Base-by-base conservation (phyloP, 768 basidiomycete species). In the Gymnopilus junonius region DNA sequence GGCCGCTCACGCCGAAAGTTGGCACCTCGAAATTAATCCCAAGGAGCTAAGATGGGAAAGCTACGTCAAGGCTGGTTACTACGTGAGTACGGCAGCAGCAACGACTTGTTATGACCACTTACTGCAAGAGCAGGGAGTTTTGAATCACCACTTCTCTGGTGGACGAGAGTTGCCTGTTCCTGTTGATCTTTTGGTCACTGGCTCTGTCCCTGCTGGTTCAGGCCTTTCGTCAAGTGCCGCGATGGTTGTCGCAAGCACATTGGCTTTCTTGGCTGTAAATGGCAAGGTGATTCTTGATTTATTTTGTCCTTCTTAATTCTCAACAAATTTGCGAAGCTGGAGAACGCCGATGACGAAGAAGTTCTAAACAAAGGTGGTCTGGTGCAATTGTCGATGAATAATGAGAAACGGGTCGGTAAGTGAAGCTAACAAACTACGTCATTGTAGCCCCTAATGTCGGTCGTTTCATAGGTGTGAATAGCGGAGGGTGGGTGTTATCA, bases 161-260 rank as follows among this genome's bases (percentile, higher is more conserved):
- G 62, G 60, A 17, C 59, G 55, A 54, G 64, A 64, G 21, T 45
- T 70, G 53, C 90, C 90, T 11, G 74, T 83, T 14, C 83, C 88
- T 3, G 85, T 91, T n/a, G 87, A 95, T 66, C 67, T 94, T 10
- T 81, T 95, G 4, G 86, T 94, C 11, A 87, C 88, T 0, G 95
- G 95, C 1, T 85, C 89, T 11, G 90, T 97, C 2, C 95, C 95
- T 0, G 85, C 92, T 2, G 95, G 94, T 0, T 91, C 92, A 0
- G 95, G 95, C 0, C 78, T 97, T 4, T 94, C 92, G 7, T 94
- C 92, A 3, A 94, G 92, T 65, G 92, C 93, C 0, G 95, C 95
- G 0, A 91, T 97, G 87, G 93, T 95, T 34, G 93, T 96, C 23
- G 91, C 92, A 0, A 92, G 91, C 40, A 91, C 93, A 0, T 79